A percentile compares a stretch with the other conserved stretches of the same genome.
phyloP scores from a whole-genome alignment of 1,139 yeast species.

The Yamadazyma siamensis region DNA sequence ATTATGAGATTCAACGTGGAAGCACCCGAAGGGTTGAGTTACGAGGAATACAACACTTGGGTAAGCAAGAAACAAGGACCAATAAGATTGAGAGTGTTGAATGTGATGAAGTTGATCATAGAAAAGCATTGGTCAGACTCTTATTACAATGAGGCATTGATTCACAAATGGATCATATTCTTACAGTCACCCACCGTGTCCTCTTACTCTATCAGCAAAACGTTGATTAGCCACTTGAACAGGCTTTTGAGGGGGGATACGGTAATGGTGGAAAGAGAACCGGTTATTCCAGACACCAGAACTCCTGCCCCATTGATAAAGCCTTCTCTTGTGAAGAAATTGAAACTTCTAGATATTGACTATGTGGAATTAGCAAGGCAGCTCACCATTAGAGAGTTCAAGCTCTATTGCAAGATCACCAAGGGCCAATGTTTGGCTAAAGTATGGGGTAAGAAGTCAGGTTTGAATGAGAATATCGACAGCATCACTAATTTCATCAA shows the following conservation, averaged over 20 bases:
- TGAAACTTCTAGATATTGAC: conserved; percentile 65
- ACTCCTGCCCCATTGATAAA: conserved; percentile 44
- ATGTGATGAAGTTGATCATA: conserved; percentile 67
- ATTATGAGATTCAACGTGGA: conserved; percentile 65
- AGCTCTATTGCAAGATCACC: conserved; percentile 62
- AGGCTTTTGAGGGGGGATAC: conserved; percentile 30
- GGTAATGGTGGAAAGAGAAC: conserved; percentile 29
- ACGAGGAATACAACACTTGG: conserved; percentile 83
- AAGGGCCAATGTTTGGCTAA: conserved; percentile 76
- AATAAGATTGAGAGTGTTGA: conserved; percentile 65
- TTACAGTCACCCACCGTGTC: conserved; percentile 46
- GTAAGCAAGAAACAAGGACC: conserved; percentile 66
- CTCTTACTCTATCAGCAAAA: conserved; percentile 30
- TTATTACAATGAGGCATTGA: conserved; percentile 48
- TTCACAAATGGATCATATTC: conserved; percentile 55
- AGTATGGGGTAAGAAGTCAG: conserved; percentile 72
- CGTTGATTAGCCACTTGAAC: conserved; percentile 22
- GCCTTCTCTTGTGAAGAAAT: conserved; percentile 33
- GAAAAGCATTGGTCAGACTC: conserved; percentile 77
- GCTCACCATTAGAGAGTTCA: conserved; percentile 75
- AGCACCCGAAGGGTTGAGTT: conserved; percentile 87
- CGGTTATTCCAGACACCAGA: conserved; percentile 25
- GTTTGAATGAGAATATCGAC: conserved; percentile 50
- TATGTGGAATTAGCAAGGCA: conserved; percentile 81
- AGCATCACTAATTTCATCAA: conserved; percentile 65